phyloP scores from a whole-genome alignment of 441 rosid genomes.

The Gossypium schwendimanii region DNA sequence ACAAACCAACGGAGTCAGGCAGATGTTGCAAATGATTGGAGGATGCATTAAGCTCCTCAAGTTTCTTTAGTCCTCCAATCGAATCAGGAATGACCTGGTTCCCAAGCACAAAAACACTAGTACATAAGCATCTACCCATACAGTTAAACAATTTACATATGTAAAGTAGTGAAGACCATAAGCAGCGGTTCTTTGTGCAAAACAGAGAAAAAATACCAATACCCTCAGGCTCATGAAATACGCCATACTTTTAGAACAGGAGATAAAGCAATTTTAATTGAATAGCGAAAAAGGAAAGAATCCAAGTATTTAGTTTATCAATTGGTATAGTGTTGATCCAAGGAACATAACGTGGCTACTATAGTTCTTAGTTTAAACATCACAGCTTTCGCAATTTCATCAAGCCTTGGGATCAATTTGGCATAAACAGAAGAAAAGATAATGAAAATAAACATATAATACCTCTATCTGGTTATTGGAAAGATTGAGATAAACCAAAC shows the following conservation, averaged over 20 bases:
- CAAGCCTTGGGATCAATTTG: not conserved
- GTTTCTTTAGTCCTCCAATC: conserved; percentile 43
- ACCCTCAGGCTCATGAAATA: not conserved
- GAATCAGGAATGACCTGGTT: conserved; percentile 55
- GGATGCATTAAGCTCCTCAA: conserved; percentile 49
- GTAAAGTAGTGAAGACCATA: too few relatives aligned
- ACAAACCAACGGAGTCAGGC: conserved; percentile 47
- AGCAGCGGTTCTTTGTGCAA: not conserved
- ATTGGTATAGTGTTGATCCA: not conserved
- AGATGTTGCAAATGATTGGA: conserved; percentile 35
- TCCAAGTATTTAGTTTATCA: not conserved
- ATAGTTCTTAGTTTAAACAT: not conserved
- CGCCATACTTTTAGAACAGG: not conserved
- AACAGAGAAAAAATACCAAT: not conserved
- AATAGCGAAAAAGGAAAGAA: not conserved
- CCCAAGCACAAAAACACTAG: not conserved
- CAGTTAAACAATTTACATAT: not conserved
- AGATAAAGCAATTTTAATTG: not conserved
- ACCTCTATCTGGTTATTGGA: conserved; percentile 52
- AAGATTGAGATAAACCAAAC: conserved; percentile 40
- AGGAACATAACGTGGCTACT: not conserved
- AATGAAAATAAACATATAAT: not conserved
- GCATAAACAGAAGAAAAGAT: not conserved
- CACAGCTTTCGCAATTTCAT: not conserved
- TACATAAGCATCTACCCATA: not conserved